These are phyloP conservation scores for Peronospora belbahrii DNA, from an alignment of 352 stramenopile genomes.

Conservation along the genomic window DNA sequence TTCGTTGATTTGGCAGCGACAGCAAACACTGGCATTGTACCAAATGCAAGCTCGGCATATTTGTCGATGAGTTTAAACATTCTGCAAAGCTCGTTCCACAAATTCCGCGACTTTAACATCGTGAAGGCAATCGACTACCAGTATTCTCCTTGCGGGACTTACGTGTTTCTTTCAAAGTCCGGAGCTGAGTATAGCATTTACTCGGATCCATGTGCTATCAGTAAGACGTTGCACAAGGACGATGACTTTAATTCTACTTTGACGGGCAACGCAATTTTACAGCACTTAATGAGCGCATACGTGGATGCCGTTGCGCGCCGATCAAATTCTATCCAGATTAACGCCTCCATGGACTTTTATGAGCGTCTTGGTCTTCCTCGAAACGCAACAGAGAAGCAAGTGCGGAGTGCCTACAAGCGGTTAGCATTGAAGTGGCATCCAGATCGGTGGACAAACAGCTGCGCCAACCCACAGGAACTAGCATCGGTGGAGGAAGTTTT, in stretches of 20 bases:
- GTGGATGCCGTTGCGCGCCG: constrained; percentile 58
- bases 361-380: constrained; percentile 61
- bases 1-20: constrained; percentile 36
- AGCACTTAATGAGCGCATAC: constrained; percentile 83
- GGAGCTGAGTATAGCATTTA: constrained; percentile 43
- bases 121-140: constrained; percentile 70
- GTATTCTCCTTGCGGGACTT: constrained; percentile 69
- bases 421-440: constrained; percentile 84
- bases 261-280: constrained; percentile 66
- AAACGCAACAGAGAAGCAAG: constrained; percentile 56
- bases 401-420: constrained; percentile 67
- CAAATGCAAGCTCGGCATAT: constrained; percentile 56
- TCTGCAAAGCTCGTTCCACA: constrained; percentile 74
- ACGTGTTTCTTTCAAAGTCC: constrained; percentile 68
- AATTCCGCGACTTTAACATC: constrained; percentile 67
- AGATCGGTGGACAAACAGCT: constrained; percentile 58
- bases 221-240: constrained; percentile 33
- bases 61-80: constrained; percentile 74
- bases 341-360: constrained; percentile 80
- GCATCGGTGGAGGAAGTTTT: constrained; percentile 71
- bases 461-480: constrained; percentile 42
- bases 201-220: constrained; percentile 34
- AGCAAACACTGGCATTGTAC: constrained; percentile 19
- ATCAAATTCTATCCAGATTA: constrained; percentile 74
- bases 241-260: constrained; percentile 46